Evolutionary conservation across 495 filamentous ascomycete species (phyloP).

Genomic region (Penicillium chermesinum): DNA sequence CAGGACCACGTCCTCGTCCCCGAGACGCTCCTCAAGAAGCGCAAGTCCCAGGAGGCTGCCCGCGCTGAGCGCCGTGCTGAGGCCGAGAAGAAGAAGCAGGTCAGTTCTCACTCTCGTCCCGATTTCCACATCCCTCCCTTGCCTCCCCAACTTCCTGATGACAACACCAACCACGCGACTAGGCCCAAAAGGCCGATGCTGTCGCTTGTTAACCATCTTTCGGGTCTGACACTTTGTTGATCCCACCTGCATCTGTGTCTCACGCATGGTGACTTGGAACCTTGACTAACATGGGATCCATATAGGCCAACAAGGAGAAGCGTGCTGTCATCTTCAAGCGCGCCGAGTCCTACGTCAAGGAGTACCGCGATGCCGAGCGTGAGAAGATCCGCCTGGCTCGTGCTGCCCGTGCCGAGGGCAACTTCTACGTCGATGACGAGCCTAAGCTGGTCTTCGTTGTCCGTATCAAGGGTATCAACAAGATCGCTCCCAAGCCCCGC

Average conservation of each 20-base stretch:
- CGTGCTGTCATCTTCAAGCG: slow-evolving; percentile 98
- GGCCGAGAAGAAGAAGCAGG: slow-evolving; percentile 81
- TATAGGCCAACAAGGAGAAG: slow-evolving; percentile 93
- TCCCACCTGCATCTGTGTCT: slow-evolving; percentile 16
- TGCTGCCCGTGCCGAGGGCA: slow-evolving; percentile 83
- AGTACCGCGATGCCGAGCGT: slow-evolving; percentile 96
- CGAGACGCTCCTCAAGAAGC: slow-evolving; percentile 99
- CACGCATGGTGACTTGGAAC: slow-evolving; percentile 11
- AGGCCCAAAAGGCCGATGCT: slow-evolving; percentile 88
- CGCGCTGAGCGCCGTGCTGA: slow-evolving; percentile 79
- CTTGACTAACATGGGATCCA: slow-evolving; percentile 37
- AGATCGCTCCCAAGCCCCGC: slow-evolving; percentile 99
- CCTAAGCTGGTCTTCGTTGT: slow-evolving; percentile 96
- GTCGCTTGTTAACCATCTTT: slow-evolving; percentile 99
- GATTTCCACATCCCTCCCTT: background rate
- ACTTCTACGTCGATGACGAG: slow-evolving; percentile 90
- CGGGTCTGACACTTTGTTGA: slow-evolving; percentile 77
- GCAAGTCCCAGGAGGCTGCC: slow-evolving; percentile 98
- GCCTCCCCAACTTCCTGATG: slow-evolving; percentile 50
- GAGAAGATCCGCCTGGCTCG: slow-evolving; percentile 94
- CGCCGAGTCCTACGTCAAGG: slow-evolving; percentile 98
- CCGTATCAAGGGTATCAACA: slow-evolving; percentile 99
- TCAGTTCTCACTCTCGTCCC: slow-evolving; percentile 47
- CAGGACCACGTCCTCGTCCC: slow-evolving; percentile 90
- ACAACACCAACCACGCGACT: slow-evolving; percentile 81